Conservation (phyloP, 2,329 filamentous ascomycete species). For the Sarocladiaceae sp. region DNA sequence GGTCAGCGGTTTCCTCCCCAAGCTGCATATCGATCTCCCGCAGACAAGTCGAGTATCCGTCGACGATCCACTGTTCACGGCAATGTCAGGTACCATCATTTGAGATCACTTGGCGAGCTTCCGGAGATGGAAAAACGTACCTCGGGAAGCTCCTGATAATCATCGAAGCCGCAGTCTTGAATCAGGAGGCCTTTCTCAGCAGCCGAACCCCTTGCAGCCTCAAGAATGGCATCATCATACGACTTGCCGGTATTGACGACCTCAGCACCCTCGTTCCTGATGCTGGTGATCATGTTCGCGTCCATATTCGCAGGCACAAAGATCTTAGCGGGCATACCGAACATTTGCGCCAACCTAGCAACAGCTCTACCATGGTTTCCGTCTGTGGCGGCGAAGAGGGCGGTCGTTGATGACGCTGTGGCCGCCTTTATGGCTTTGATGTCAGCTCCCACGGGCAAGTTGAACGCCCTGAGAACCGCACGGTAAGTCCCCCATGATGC, state of each 20-base stretch:
- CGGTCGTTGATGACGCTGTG: background rate
- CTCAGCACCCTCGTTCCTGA: conserved; percentile 58
- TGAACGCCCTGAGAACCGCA: conserved; percentile 43
- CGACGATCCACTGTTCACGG: conserved; percentile 62
- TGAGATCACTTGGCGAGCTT: background rate
- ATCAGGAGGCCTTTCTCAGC: conserved; percentile 49
- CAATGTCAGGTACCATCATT: background rate
- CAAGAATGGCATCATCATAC: conserved; percentile 57
- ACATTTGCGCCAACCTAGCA: conserved; percentile 59
- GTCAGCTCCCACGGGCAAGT: conserved; percentile 34
- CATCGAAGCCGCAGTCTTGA: conserved; percentile 64
- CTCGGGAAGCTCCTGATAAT: conserved; percentile 61
- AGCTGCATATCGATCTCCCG: conserved; percentile 61
- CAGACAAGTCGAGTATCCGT: conserved; percentile 74
- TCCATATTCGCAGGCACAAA: conserved; percentile 61
- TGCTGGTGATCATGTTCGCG: conserved; percentile 45
- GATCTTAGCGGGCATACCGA: conserved; percentile 53
- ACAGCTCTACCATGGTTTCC: conserved; percentile 76
- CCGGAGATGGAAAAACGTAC: conserved; percentile 24
- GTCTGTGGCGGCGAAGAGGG: conserved; percentile 63
- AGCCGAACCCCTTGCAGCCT: conserved; percentile 15
- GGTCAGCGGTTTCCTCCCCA: conserved; percentile 30
- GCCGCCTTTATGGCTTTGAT: conserved; percentile 36
- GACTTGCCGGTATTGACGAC: conserved; percentile 49
- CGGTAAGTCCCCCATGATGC: conserved; percentile 69